Conservation (phyloP, 1,139 yeast species). For the Protomyces gravidus region DNA sequence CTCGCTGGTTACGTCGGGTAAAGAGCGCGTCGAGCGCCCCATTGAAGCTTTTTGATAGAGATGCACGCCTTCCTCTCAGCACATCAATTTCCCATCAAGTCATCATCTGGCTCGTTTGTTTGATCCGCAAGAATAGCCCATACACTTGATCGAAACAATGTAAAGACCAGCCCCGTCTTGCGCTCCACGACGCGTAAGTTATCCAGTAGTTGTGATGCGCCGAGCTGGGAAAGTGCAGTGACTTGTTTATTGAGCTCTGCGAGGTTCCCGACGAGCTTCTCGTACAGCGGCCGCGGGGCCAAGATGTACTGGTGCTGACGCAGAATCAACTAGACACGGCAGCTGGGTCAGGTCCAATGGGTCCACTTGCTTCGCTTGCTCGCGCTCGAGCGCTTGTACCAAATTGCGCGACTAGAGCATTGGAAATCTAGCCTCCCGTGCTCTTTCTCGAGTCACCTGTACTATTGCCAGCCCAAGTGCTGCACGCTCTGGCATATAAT, state of each 20-base stretch:
- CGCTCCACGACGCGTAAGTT: conserved; percentile 52
- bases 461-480: not conserved
- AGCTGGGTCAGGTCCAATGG: not conserved
- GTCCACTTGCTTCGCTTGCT: not conserved
- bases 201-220: conserved; percentile 46
- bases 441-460: not conserved
- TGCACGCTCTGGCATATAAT: not conserved
- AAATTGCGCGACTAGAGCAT: conserved; percentile 6
- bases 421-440: conserved; percentile 5
- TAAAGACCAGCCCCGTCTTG: conserved; percentile 56
- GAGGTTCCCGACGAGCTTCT: conserved; percentile 31
- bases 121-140: conserved; percentile 36
- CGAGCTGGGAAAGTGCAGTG: conserved; percentile 35
- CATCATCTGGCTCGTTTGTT: not conserved
- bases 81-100: not conserved
- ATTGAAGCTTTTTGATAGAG: too few species aligned
- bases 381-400: conserved; percentile 6
- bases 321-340: not conserved
- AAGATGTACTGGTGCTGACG: not conserved
- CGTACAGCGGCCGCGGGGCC: conserved; percentile 4
- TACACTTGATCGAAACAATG: conserved; percentile 57
- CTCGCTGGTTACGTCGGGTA: too few species aligned
- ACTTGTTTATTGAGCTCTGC: conserved; percentile 31
- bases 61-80: not conserved
- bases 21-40: too few species aligned